These are phyloP conservation scores for Ambrosia artemisiifolia DNA, from an alignment of 129 eudicot genomes.

Conservation along the genomic window DNA sequence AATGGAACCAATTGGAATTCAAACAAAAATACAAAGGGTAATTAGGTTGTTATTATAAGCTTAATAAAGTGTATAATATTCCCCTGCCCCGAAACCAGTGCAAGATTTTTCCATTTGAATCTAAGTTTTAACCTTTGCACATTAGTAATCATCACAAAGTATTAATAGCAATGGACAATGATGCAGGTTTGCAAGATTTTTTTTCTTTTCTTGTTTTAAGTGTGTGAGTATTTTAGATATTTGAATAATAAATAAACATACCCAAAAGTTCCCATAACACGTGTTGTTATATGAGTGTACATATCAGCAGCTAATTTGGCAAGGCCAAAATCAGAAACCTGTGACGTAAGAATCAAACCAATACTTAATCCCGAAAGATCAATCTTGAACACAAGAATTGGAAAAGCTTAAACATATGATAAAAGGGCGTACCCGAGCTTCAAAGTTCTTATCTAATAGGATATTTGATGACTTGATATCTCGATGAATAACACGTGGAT, in stretches of 20 bases:
- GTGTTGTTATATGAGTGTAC: constrained; percentile 83
- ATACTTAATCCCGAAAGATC: constrained; percentile 5
- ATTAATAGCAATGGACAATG: neutral
- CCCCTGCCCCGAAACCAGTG: neutral
- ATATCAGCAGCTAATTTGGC: constrained; percentile 76
- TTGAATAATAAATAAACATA: constrained; percentile 20
- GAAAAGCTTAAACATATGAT: neutral
- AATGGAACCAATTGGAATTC: constrained; percentile 5
- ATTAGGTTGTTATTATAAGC: neutral
- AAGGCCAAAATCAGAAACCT: constrained; percentile 98
- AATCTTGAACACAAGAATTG: neutral
- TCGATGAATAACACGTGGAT: constrained; percentile 89
- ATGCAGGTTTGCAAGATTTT: neutral
- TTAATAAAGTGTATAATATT: neutral
- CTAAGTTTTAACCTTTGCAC: constrained; percentile 5
- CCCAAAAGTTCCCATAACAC: constrained; percentile 99
- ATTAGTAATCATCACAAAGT: neutral
- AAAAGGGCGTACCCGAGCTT: constrained; percentile 62
- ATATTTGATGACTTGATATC: constrained; percentile 95
- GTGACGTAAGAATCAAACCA: constrained; percentile 1
- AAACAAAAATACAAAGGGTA: neutral
- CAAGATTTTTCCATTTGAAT: neutral
- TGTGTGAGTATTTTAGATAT: neutral
- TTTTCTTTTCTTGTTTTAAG: neutral
- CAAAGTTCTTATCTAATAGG: constrained; percentile 76